Percentiles rank a stretch among this genome's conserved stretches.
phyloP scores from a whole-genome alignment of 768 basidiomycete species.

The Naganishia vaughanmartiniae region DNA sequence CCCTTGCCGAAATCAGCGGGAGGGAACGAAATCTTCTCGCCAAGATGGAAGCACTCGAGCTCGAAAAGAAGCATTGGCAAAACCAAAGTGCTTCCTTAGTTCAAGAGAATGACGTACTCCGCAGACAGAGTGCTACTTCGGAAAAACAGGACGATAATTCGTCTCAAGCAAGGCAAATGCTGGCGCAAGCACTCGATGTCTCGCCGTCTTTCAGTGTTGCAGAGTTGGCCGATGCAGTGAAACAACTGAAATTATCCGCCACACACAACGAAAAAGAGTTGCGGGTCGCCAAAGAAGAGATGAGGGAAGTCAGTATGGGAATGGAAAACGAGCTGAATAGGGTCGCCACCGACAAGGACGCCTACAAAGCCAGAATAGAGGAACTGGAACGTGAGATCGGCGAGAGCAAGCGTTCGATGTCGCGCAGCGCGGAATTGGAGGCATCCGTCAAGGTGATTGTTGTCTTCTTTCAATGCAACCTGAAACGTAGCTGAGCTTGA shows the following conservation, averaged over 20 bases:
- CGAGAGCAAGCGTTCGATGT: conserved; percentile 30
- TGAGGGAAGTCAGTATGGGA: conserved; percentile 50
- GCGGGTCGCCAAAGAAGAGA: conserved; percentile 42
- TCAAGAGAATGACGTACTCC: not conserved
- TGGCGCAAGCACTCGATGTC: conserved; percentile 6
- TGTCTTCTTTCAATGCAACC: not conserved
- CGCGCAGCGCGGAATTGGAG: conserved; percentile 32
- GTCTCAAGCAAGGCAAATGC: not conserved
- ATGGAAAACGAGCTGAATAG: conserved; percentile 48
- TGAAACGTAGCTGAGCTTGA: not conserved
- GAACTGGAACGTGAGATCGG: conserved; percentile 3
- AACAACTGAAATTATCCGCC: conserved; percentile 39
- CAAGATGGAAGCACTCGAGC: conserved; percentile 18
- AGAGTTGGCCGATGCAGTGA: conserved; percentile 39
- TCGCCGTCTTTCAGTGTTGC: conserved; percentile 3
- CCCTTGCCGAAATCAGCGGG: not conserved
- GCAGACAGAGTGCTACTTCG: not conserved
- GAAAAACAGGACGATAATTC: not conserved
- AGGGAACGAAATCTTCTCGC: conserved; percentile 5
- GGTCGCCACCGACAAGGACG: conserved; percentile 44
- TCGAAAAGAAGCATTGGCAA: conserved; percentile 34
- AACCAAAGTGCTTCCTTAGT: not conserved
- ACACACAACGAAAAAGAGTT: conserved; percentile 44
- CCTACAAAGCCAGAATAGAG: conserved; percentile 41
- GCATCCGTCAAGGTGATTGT: conserved; percentile 16